Conservation (phyloP, 2,329 filamentous ascomycete species). For the Claviceps sp. region DNA sequence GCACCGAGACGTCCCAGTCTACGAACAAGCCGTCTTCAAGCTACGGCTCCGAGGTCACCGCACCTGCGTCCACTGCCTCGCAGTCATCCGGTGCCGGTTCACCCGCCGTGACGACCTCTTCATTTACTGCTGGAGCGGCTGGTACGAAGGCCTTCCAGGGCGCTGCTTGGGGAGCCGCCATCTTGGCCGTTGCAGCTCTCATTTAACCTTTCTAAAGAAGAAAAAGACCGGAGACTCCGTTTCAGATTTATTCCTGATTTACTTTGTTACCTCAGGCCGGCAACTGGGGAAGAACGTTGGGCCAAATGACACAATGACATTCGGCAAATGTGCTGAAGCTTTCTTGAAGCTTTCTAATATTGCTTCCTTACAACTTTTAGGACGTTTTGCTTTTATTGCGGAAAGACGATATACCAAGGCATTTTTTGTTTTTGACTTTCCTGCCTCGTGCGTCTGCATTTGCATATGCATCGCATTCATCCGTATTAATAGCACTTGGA, state of each 20-base stretch:
- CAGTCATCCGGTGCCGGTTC: constrained; percentile 6
- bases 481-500: background rate
- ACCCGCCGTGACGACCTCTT: constrained; percentile 14
- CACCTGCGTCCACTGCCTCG: background rate
- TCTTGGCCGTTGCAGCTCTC: constrained; percentile 14
- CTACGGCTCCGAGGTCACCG: constrained; percentile 7
- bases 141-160: constrained; percentile 10
- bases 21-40: constrained; percentile 1
- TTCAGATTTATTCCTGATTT: too few species aligned
- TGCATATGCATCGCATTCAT: background rate
- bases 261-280: background rate
- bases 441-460: background rate
- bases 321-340: background rate
- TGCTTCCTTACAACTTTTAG: background rate
- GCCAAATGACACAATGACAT: too few species aligned
- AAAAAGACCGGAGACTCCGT: background rate
- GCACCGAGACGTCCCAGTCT: constrained; percentile 1
- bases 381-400: background rate
- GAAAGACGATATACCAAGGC: constrained; percentile 1
- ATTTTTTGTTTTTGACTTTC: background rate
- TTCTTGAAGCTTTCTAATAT: background rate
- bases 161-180: constrained; percentile 14
- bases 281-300: too few species aligned
- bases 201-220: constrained; percentile 10
- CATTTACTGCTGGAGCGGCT: constrained; percentile 19